Evolutionary conservation across 208 protist species (phyloP), one percentile per base, ranked within the genome.

Genomic region (Crithidia acanthocephali): DNA sequence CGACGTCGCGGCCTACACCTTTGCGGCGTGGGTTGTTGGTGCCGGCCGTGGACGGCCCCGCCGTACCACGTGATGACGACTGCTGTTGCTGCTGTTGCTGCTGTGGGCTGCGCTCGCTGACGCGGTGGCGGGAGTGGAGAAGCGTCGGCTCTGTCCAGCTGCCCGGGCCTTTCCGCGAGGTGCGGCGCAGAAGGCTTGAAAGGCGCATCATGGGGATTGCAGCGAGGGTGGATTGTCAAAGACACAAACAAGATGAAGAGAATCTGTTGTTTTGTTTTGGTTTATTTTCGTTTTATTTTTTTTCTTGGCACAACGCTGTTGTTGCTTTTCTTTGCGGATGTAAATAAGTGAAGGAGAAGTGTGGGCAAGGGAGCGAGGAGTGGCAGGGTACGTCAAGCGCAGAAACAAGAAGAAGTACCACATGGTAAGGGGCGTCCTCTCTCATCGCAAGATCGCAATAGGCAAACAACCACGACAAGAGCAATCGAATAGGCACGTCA

Each of bases 101-200:
- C 8, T 53, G 23, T 6, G 60, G 64, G 11, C 42, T 68, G 72
- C 28, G 23, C 53, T 47, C 57, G 52, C 30, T 58, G 30, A 18
- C 4, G n/a, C 62, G 62, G 62, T 68, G 62, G 30, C 62, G 62
- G 18, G 62, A 68, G 62, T 68, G 62, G 32, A 58, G 50, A 11
- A 81, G 68, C 20, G 37, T 63, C 20, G 86, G 78, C 62, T 82
- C 67, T 23, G 80, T 79, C 85, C 88, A 91, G 44, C 85, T 74
- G 5, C 88, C 83, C 1, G 84, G 80, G 3, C 88, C 83, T 32
- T 81, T 83, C 56, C 88, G 88, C 8, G 84, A 90, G 13, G 85
- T 91, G 53, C 88, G 84, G 40, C 63, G 65, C 10, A 67, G 66
- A 30, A 79, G 66, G 2, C 15, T 9, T 15, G 76, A 55, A 13